Evolutionary conservation across 1,139 yeast species (phyloP).

Genomic region (Starmera stellimalicola): DNA sequence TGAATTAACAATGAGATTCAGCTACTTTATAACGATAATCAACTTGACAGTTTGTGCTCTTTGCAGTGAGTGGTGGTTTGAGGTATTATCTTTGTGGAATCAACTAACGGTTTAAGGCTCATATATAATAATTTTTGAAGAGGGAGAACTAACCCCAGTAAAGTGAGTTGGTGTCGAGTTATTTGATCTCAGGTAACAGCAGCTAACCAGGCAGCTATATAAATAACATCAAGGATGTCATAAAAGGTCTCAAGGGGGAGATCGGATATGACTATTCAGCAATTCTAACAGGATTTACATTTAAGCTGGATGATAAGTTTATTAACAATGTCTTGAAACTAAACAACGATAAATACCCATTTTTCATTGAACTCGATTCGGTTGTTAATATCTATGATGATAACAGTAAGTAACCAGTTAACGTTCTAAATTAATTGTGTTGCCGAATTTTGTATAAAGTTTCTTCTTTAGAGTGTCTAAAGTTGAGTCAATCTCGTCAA

Average conservation of each 20-base stretch:
- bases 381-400: constrained; percentile 17
- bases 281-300: constrained; percentile 30
- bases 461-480: constrained; percentile 54
- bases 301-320: constrained; percentile 20
- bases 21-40: no score
- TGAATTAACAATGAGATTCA: no score
- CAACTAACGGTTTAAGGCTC: constrained; percentile 8
- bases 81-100: not conserved
- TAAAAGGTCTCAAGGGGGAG: constrained; percentile 26
- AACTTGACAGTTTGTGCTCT: no score
- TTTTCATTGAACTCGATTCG: constrained; percentile 29
- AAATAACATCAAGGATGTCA: constrained; percentile 21
- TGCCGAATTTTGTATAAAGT: constrained; percentile 87
- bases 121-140: constrained; percentile 18
- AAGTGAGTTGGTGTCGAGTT: constrained; percentile 6
- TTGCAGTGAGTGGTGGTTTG: no score
- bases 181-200: not conserved
- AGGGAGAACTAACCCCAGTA: constrained; percentile 18
- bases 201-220: constrained; percentile 6
- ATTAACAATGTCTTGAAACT: constrained; percentile 14
- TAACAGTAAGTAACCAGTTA: constrained; percentile 7
- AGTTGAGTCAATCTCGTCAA: constrained; percentile 43
- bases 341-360: constrained; percentile 25
- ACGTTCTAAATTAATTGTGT: constrained; percentile 75
- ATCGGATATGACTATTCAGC: constrained; percentile 30